Conservation (phyloP, 148 eudicot genomes). For the Oxyria digyna region DNA sequence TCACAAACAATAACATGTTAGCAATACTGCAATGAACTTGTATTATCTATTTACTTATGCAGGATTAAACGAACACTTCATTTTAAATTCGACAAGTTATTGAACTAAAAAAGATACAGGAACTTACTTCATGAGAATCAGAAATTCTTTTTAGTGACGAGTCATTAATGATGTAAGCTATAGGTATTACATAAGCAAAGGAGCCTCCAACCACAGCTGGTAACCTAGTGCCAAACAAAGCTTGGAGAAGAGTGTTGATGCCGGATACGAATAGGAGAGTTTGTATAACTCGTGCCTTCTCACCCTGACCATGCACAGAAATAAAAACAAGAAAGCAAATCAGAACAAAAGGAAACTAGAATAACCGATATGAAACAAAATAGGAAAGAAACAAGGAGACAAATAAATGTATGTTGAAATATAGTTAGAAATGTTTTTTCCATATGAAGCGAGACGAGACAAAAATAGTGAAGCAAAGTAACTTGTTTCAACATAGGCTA, state of each 20-base stretch:
- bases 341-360: background rate
- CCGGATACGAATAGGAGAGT: conserved; percentile 91
- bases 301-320: conserved; percentile 44
- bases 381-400: background rate
- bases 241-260: conserved; percentile 88
- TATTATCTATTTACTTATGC: background rate
- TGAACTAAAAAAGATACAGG: background rate
- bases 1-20: conserved; percentile 1
- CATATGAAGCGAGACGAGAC: background rate
- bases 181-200: conserved; percentile 70
- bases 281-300: conserved; percentile 94
- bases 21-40: background rate
- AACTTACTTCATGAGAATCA: conserved; percentile 68
- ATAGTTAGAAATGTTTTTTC: background rate
- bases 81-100: background rate
- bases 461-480: background rate
- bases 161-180: conserved; percentile 77
- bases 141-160: conserved; percentile 63
- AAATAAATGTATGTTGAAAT: background rate
- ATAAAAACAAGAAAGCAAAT: background rate
- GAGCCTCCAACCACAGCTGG: conserved; percentile 98
- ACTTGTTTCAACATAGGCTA: background rate
- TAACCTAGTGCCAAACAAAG: conserved; percentile 92
- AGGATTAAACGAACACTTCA: background rate
- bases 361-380: background rate